Evolutionary conservation across 73 alveolate species (phyloP), one percentile per base, ranked within the genome.

Genomic region (Tetrahymena thermophila): DNA sequence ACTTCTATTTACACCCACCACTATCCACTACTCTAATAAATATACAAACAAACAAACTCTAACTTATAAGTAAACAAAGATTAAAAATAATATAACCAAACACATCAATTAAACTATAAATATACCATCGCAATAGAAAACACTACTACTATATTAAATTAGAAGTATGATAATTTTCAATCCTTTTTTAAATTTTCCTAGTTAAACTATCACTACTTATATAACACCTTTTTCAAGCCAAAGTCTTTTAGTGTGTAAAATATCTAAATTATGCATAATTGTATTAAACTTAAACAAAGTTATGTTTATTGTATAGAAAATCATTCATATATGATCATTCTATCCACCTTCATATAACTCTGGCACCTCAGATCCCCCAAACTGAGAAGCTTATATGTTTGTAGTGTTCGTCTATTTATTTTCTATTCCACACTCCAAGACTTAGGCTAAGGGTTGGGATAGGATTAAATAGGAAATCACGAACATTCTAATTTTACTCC

Each of bases 361-460:
- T 71, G 89, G 89, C 89, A 71, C 89, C 89, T 71, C 89, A 71
- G 89, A 71, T 31, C 37, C 89, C 89, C 89, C 89, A n/a, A 71
- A 71, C 89, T 71, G 89, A 71, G 89, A 71, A 71, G 89, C 89
- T 71, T 71, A 71, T 71, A 71, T 71, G 89, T 71, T 71, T 71
- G 89, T 71, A 71, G 89, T 71, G 89, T 71, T 71, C 89, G 89
- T 71, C 89, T 71, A 71, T 71, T 71, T 71, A 71, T 71, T 71
- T 71, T 71, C 89, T 71, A 71, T 71, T 71, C 89, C 89, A 71
- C 89, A 71, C 89, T 71, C 89, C 89, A 71, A 71, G 89, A 71
- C 89, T 71, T 71, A 71, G 89, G 89, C 89, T 28, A 71, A 71
- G 89, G 89, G 89, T 71, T 71, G 89, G 89, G 89, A 71, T 71